Conservation (phyloP, 2,329 filamentous ascomycete genomes). For the Diaporthe ampelina region DNA sequence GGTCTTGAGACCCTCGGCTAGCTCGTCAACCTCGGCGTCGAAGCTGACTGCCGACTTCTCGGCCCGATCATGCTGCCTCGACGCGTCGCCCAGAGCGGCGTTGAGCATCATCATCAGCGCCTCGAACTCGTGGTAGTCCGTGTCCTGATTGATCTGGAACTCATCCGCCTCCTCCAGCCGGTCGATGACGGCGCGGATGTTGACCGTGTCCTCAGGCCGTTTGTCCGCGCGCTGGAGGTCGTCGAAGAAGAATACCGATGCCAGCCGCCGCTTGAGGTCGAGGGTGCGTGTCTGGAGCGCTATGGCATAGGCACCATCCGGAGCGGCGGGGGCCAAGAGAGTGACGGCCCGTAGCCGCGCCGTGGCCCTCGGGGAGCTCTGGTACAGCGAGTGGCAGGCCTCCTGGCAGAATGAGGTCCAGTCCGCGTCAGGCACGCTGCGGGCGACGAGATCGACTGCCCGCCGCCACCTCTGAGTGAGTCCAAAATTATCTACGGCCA, state of each 20-base stretch:
- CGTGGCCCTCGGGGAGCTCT: conserved; percentile 60
- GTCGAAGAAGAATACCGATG: conserved; percentile 73
- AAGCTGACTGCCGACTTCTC: conserved; percentile 59
- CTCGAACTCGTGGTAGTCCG: conserved; percentile 78
- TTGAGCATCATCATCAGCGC: conserved; percentile 79
- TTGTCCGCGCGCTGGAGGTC: conserved; percentile 58
- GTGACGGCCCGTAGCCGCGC: conserved; percentile 71
- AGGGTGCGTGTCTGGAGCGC: conserved; percentile 55
- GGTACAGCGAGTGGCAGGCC: conserved; percentile 62
- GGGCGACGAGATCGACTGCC: conserved; percentile 60
- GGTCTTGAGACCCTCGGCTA: conserved; percentile 71
- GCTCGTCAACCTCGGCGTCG: conserved; percentile 78
- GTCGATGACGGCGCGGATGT: conserved; percentile 59
- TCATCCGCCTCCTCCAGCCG: conserved; percentile 60
- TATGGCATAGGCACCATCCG: conserved; percentile 36
- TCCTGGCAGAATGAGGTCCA: conserved; percentile 60
- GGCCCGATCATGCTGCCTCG: conserved; percentile 43
- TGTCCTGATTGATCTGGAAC: conserved; percentile 67
- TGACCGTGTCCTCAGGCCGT: conserved; percentile 58
- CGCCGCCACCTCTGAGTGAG: conserved; percentile 57
- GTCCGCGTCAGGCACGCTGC: conserved; percentile 54
- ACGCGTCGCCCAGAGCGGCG: conserved; percentile 78
- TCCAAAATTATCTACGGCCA: conserved; percentile 60
- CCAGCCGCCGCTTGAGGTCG: conserved; percentile 76
- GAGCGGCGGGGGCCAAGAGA: conserved; percentile 68